Evolutionary conservation across 805 yeast species (phyloP).

Genomic region (Citeromyces nyonsensis): DNA sequence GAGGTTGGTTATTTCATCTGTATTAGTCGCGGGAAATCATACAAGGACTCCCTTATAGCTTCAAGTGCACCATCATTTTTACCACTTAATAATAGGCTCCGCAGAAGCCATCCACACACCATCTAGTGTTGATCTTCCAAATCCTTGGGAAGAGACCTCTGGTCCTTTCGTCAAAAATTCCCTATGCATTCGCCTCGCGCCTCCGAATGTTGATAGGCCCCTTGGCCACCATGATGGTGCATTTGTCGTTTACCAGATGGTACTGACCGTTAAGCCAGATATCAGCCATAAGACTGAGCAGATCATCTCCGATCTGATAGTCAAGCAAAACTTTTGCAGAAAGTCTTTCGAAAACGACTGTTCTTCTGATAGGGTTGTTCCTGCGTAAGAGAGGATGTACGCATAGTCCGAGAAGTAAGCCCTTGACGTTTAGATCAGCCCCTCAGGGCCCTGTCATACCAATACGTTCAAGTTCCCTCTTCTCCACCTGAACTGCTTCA

Average conservation of each 20-base stretch:
- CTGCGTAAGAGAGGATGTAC: constrained; percentile 44
- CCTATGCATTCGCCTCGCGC: constrained; percentile 47
- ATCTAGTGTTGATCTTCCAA: constrained; percentile 20
- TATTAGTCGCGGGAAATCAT: too few relatives aligned
- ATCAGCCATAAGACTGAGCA: constrained; percentile 32
- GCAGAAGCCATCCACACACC: neutral
- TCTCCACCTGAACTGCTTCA: too few relatives aligned
- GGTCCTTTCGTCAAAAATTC: constrained; percentile 33
- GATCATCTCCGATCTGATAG: constrained; percentile 24
- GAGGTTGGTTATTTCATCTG: too few relatives aligned
- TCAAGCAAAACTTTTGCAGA: constrained; percentile 40
- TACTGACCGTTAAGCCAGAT: constrained; percentile 37
- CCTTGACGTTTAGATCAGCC: too few relatives aligned
- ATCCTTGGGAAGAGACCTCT: constrained; percentile 41
- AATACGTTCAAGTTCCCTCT: too few relatives aligned
- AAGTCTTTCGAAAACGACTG: constrained; percentile 42
- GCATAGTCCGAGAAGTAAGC: constrained; percentile 45
- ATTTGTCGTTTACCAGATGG: constrained; percentile 23
- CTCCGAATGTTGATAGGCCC: constrained; percentile 39
- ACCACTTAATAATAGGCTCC: constrained; percentile 12
- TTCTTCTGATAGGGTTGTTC: constrained; percentile 33
- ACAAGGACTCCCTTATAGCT: constrained; percentile 8
- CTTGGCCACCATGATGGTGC: constrained; percentile 24
- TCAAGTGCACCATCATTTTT: constrained; percentile 30
- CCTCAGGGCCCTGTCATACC: too few relatives aligned